These are phyloP conservation scores for Gonapodya prolifera DNA, from an alignment of 192 early-diverging fungal species.

Conservation along the genomic window DNA sequence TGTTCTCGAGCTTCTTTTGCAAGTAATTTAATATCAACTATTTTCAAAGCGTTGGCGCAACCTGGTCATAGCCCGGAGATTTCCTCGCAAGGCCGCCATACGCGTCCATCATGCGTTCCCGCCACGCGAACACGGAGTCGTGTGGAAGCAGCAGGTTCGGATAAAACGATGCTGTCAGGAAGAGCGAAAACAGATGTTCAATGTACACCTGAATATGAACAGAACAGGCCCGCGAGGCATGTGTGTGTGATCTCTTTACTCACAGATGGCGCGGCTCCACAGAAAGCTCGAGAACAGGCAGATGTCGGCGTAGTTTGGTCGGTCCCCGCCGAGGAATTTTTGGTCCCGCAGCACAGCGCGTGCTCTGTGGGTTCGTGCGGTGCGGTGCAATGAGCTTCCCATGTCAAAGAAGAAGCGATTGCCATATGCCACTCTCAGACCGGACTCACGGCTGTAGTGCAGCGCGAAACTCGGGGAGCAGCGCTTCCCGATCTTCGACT, in stretches of 20 bases:
- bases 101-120: neutral
- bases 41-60: neutral
- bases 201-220: neutral
- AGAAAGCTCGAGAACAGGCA: neutral
- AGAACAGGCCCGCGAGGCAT: neutral
- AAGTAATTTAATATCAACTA: neutral
- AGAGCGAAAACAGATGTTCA: neutral
- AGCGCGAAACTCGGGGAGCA: neutral
- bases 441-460: neutral
- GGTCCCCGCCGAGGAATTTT: conserved; percentile 4
- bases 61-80: conserved; percentile 1
- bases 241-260: neutral
- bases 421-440: neutral
- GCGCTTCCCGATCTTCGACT: neutral
- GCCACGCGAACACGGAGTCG: conserved; percentile 2
- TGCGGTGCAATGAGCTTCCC: neutral
- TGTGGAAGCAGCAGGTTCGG: neutral
- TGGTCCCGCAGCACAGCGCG: neutral
- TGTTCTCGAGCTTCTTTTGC: too few species aligned
- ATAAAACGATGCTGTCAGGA: neutral
- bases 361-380: neutral
- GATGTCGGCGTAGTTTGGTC: neutral
- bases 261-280: conserved; percentile 7
- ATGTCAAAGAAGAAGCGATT: neutral
- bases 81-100: conserved; percentile 4